Conservation (phyloP, 768 basidiomycete genomes). For the Lactarius evosmus region DNA sequence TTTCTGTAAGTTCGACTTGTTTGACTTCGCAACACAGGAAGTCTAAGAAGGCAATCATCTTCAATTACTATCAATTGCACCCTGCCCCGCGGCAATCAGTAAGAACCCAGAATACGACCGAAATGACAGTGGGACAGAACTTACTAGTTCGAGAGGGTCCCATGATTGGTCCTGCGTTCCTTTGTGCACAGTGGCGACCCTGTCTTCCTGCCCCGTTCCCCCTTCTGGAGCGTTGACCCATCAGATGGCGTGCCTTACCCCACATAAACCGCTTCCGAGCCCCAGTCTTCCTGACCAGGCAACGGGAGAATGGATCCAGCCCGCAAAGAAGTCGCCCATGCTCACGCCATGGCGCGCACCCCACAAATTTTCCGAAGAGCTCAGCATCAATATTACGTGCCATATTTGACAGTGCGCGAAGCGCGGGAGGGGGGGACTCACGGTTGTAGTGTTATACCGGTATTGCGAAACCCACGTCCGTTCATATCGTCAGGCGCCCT, state of each 20-base stretch:
- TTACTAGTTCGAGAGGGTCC: background rate
- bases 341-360: background rate
- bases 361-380: background rate
- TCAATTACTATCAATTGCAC: background rate
- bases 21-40: background rate
- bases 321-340: background rate
- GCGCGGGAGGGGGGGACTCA: background rate
- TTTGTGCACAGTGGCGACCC: background rate
- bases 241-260: background rate
- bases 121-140: background rate
- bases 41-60: background rate
- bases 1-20: background rate
- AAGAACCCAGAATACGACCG: background rate
- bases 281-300: background rate
- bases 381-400: background rate
- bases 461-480: background rate
- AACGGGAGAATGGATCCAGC: background rate
- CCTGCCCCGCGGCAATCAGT: background rate
- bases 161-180: background rate
- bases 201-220: background rate
- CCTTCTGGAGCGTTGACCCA: background rate
- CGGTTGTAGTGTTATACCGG: background rate
- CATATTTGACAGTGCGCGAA: background rate
- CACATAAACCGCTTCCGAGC: background rate
- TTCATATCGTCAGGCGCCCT: background rate